These are phyloP conservation scores for Aureobasidium sp. DNA, from an alignment of 2,329 filamentous ascomycete genomes.

Conservation along the genomic window DNA sequence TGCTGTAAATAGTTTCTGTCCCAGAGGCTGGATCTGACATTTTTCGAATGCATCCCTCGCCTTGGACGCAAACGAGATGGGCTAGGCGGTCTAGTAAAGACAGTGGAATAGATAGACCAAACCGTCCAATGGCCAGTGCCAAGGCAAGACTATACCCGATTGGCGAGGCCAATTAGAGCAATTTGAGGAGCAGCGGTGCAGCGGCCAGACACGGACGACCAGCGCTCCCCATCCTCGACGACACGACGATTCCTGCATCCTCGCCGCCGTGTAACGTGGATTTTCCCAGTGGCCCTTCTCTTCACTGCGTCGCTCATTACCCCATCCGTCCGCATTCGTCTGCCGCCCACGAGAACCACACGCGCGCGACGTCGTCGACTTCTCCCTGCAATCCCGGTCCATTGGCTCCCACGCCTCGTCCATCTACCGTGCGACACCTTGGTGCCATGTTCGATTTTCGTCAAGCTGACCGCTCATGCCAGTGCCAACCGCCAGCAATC, in stretches of 20 bases:
- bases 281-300: conserved; percentile 4
- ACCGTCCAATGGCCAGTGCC: background rate
- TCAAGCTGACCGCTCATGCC: conserved; percentile 12
- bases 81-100: background rate
- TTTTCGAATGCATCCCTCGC: background rate
- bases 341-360: conserved; percentile 8
- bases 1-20: background rate
- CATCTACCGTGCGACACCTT: background rate
- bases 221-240: background rate
- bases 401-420: conserved; percentile 10
- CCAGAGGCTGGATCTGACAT: background rate
- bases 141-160: background rate
- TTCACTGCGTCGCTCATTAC: conserved; percentile 13
- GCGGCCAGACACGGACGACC: background rate
- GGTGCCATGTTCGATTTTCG: conserved; percentile 4
- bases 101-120: background rate
- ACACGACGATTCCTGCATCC: conserved; percentile 10
- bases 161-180: background rate
- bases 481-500: conserved; percentile 4
- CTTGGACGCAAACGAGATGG: background rate
- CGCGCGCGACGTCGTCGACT: conserved; percentile 4
- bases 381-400: conserved; percentile 10
- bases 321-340: conserved; percentile 7
- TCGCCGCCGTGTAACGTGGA: conserved; percentile 11
- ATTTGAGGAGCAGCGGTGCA: background rate